Percentiles rank a stretch among this genome's conserved stretches.
Conservation (phyloP, 1,139 yeast genomes). For the Saccharomyces hybrid region DNA sequence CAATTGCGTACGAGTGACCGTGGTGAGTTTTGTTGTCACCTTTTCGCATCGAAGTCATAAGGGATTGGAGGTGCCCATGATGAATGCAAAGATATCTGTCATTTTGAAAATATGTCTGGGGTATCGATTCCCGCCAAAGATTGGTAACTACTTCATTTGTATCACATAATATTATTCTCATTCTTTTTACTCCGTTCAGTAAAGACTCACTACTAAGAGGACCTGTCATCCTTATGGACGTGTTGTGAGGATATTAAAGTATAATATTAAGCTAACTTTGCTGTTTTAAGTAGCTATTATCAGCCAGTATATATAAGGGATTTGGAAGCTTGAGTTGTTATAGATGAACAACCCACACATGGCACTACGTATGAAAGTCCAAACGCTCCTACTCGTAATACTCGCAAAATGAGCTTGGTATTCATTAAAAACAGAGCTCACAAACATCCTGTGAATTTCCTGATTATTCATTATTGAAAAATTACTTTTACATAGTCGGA, state of each 20-base stretch:
- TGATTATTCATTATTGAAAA: neutral
- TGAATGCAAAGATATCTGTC: conserved; percentile 10
- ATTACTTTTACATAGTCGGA: neutral
- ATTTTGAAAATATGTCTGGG: conserved; percentile 4
- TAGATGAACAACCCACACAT: neutral
- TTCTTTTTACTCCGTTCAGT: neutral
- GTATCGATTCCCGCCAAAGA: conserved; percentile 15
- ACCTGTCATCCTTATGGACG: neutral
- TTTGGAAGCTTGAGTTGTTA: neutral
- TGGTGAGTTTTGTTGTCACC: conserved; percentile 2
- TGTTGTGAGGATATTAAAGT: no score
- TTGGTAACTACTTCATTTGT: conserved; percentile 14
- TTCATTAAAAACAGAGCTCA: neutral
- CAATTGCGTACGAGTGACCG: conserved; percentile 26
- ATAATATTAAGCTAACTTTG: neutral
- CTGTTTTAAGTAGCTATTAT: neutral
- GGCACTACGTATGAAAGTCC: neutral
- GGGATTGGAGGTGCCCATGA: conserved; percentile 13
- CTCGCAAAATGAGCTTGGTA: neutral
- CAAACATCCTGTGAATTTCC: neutral
- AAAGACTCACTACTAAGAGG: neutral
- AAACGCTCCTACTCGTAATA: neutral
- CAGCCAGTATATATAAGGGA: neutral
- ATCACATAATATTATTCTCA: conserved; percentile 20
- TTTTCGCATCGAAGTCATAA: conserved; percentile 7